A percentile compares a stretch with the other conserved stretches of the same genome.
Evolutionary conservation across 306 rosid genomes (phyloP).

Genomic region (Vicia faba): DNA sequence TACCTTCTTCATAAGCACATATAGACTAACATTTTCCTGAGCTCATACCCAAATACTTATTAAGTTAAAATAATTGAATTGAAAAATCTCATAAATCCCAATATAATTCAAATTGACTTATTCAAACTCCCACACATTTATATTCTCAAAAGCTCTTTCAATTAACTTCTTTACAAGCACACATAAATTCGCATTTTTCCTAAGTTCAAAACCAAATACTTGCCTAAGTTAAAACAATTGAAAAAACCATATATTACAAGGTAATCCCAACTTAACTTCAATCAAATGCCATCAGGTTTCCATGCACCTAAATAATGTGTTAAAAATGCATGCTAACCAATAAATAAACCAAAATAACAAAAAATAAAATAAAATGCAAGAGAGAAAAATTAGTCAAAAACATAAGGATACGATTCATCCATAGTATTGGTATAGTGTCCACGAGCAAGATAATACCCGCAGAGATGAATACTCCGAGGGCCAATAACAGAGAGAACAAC

Average conservation of each 20-base stretch:
- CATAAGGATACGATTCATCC: slow-evolving; percentile 71
- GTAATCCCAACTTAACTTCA: neutral
- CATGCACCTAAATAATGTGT: neutral
- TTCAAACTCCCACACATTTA: neutral
- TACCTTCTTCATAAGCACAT: neutral
- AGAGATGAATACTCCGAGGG: slow-evolving; percentile 82
- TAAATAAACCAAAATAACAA: neutral
- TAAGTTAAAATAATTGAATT: no score
- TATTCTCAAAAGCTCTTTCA: neutral
- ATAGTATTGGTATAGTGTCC: slow-evolving; percentile 19
- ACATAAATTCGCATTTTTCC: neutral
- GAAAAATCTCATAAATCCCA: neutral
- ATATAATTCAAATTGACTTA: neutral
- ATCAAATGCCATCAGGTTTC: neutral
- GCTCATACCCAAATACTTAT: slow-evolving; percentile 1
- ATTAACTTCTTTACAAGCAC: neutral
- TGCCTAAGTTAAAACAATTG: neutral
- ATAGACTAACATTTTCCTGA: neutral
- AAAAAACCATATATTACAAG: neutral
- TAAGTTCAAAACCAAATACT: neutral
- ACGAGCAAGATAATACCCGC: slow-evolving; percentile 61
- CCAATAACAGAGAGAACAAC: slow-evolving; percentile 90
- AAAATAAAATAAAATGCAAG: neutral
- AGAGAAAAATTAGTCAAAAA: neutral
- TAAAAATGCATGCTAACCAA: neutral